Conservation (phyloP, 2,329 filamentous ascomycete genomes). For the Mycogone perniciosa region DNA sequence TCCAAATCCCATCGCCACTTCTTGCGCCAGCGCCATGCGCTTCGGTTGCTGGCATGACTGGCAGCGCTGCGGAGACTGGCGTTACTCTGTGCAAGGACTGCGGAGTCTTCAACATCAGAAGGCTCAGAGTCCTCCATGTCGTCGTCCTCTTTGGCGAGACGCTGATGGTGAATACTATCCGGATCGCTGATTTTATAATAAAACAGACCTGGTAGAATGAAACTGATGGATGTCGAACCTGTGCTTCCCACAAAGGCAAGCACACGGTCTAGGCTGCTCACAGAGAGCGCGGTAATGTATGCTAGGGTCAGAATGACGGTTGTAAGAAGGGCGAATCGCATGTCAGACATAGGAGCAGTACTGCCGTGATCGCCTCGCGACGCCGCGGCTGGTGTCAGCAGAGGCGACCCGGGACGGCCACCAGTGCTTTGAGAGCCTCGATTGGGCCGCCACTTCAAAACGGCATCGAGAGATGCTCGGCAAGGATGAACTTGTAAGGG, state of each 20-base stretch:
- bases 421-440: constrained; percentile 29
- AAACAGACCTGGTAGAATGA: constrained; percentile 91
- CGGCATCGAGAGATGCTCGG: constrained; percentile 87
- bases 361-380: constrained; percentile 46
- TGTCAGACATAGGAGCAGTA: constrained; percentile 67
- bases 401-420: constrained; percentile 34
- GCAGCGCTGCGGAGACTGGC: constrained; percentile 38
- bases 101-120: constrained; percentile 44
- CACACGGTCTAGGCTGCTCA: constrained; percentile 82
- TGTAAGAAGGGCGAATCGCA: constrained; percentile 83
- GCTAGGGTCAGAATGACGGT: constrained; percentile 77
- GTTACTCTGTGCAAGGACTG: constrained; percentile 39
- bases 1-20: constrained; percentile 55
- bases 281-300: constrained; percentile 85
- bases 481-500: constrained; percentile 94
- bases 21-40: constrained; percentile 46
- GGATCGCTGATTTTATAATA: constrained; percentile 98
- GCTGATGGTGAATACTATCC: constrained; percentile 78
- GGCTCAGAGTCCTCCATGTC: constrained; percentile 58
- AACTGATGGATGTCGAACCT: constrained; percentile 90
- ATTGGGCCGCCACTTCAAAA: constrained; percentile 82
- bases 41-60: constrained; percentile 29
- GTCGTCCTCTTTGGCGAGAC: constrained; percentile 85
- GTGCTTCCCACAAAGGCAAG: constrained; percentile 94
- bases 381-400: constrained; percentile 33